Evolutionary conservation across 1,139 yeast genomes (phyloP).

Genomic region (Yamadazyma sp.): DNA sequence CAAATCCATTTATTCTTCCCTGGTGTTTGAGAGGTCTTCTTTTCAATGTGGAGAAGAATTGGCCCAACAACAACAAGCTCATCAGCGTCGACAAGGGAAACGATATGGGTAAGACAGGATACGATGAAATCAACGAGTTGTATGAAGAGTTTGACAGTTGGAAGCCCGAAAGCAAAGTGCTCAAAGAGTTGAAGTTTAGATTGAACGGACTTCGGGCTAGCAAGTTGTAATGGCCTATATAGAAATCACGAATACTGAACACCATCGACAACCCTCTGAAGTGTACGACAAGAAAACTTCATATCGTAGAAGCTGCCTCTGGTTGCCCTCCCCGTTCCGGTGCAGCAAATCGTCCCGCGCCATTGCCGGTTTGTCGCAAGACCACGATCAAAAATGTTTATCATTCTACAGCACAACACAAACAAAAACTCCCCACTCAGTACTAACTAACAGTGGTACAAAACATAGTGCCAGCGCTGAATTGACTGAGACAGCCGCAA

Average conservation of each 20-base stretch:
- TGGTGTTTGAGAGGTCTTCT: slow-evolving; percentile 89
- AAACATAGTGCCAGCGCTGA: neutral
- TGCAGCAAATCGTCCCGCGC: neutral
- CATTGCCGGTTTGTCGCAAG: neutral
- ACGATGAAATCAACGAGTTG: slow-evolving; percentile 57
- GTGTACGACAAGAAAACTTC: too few relatives aligned
- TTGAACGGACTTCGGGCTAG: slow-evolving; percentile 69
- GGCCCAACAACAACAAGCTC: slow-evolving; percentile 38
- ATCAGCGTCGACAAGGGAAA: slow-evolving; percentile 27
- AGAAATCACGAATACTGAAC: too few relatives aligned
- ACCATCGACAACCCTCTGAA: too few relatives aligned
- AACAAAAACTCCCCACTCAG: too few relatives aligned
- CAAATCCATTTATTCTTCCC: slow-evolving; percentile 83
- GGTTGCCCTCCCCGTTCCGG: neutral
- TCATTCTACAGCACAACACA: too few relatives aligned
- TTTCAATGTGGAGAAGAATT: slow-evolving; percentile 59
- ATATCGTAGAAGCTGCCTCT: neutral
- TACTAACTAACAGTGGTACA: neutral
- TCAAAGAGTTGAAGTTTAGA: slow-evolving; percentile 82
- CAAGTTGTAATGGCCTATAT: slow-evolving; percentile 37
- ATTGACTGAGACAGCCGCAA: neutral
- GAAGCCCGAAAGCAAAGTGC: slow-evolving; percentile 79
- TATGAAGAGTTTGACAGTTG: slow-evolving; percentile 75
- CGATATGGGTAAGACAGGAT: slow-evolving; percentile 35
- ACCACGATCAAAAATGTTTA: neutral